Conservation (phyloP, 2,329 filamentous ascomycete genomes). For the Colletotrichum godetiae region DNA sequence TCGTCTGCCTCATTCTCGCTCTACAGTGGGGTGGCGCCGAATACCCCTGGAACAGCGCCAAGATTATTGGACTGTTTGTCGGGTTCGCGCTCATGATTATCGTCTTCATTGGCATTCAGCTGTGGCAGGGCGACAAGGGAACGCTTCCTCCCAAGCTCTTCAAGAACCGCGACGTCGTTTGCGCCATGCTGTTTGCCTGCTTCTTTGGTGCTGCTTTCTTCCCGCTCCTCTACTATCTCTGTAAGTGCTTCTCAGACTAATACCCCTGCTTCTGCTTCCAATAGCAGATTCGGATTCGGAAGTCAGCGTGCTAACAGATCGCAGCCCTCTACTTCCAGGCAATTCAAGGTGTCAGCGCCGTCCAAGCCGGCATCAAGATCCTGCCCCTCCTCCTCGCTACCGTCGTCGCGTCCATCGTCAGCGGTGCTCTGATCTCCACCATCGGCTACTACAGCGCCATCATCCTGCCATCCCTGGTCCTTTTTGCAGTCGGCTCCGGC, state of each 20-base stretch:
- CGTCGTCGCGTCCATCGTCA: slow-evolving; percentile 58
- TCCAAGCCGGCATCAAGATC: slow-evolving; percentile 65
- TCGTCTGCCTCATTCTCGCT: slow-evolving; percentile 65
- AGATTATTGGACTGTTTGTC: slow-evolving; percentile 63
- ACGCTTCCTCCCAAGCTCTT: slow-evolving; percentile 62
- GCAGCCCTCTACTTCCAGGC: slow-evolving; percentile 65
- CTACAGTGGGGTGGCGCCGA: slow-evolving; percentile 67
- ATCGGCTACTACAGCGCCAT: slow-evolving; percentile 57
- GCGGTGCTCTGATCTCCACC: slow-evolving; percentile 54
- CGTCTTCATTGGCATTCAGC: slow-evolving; percentile 59
- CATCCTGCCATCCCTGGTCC: slow-evolving; percentile 54
- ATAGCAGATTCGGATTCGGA: no score
- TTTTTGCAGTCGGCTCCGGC: slow-evolving; percentile 60
- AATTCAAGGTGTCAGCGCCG: slow-evolving; percentile 62
- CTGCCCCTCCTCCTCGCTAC: slow-evolving; percentile 64
- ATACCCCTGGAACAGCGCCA: slow-evolving; percentile 61
- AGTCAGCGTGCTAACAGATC: not conserved
- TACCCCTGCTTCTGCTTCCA: no score
- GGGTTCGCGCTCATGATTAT: slow-evolving; percentile 57
- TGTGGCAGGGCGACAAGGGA: slow-evolving; percentile 58
- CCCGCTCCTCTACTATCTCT: slow-evolving; percentile 64
- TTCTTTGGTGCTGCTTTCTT: slow-evolving; percentile 65
- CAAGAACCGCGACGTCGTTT: slow-evolving; percentile 54
- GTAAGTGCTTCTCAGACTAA: slow-evolving; percentile 45
- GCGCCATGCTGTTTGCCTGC: slow-evolving; percentile 54